phyloP scores from a whole-genome alignment of 345 rosid species.

The Heritiera littoralis region DNA sequence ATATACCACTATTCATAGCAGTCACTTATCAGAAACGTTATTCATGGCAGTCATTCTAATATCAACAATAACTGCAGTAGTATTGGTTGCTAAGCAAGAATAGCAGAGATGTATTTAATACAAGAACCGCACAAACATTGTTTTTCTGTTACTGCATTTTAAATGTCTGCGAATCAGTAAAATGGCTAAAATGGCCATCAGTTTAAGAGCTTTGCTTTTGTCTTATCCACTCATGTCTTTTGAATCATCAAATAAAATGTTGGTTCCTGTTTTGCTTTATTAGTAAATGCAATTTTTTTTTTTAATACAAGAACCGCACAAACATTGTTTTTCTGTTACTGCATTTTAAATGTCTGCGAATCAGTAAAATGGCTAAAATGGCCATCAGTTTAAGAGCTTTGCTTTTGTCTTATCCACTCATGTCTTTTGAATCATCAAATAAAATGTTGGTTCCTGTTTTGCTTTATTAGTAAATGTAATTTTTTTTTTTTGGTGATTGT shows the following conservation, averaged over 20 bases:
- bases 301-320: background rate
- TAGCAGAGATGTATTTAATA: background rate
- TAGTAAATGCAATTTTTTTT: conserved; percentile 14
- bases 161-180: background rate
- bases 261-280: conserved; percentile 9
- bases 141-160: background rate
- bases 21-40: conserved; percentile 1
- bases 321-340: background rate
- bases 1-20: background rate
- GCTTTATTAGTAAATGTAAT: conserved; percentile 10
- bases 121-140: background rate
- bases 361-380: background rate
- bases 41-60: background rate
- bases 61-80: background rate
- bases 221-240: background rate
- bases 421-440: background rate
- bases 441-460: conserved; percentile 6
- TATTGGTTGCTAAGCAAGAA: background rate
- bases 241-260: background rate
- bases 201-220: background rate
- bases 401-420: background rate
- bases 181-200: background rate
- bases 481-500: conserved; percentile 10
- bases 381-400: background rate
- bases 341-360: background rate